Base-by-base conservation (phyloP, 1,284 basidiomycete genomes). In the Irpex sp. region DNA sequence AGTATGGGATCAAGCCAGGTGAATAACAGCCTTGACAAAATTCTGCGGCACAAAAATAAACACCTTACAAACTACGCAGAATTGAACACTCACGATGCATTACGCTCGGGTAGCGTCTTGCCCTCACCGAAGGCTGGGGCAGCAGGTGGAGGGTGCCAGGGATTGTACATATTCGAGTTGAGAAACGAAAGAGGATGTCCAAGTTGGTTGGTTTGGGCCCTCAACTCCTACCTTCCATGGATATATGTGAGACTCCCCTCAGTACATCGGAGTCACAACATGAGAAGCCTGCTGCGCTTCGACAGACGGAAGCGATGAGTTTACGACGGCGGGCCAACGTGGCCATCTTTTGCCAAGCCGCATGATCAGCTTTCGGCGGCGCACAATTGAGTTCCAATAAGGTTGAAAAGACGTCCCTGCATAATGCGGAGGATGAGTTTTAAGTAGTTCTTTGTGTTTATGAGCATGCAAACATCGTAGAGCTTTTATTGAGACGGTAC, bases 21-120 rank as follows among this genome's bases (percentile, higher is more conserved):
- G 57, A 84, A 82, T 9, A 81, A 64, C 3, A 86, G 69, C 54
- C 74, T 76, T 1, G 84, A 85, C 15, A 81, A 67, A 62, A 70
- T 68, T 4, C 79, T 80, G 58, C n/a, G n/a, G 15, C 11, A 31
- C 8, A 51, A 8, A 13, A 51, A 17, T n/a, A n/a, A 51, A 17
- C n/a, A 9, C 8, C 11, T n/a, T n/a, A 51, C 49, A 17, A 51
- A 17, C 8, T 9, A 8, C 13, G 17, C 49, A 21, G 15, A n/a
- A 7, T 8, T 17, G 49, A 51, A 51, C 64, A 58, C 74, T 85
- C 86, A 63, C 89, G 86, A 19, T 86, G 82, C 73, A 81, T 86
- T 75, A 88, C 82, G 78, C 74, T 97, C 94, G 31, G 96, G 78
- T 34, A 97, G 86, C 15, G 85, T 93, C 4, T 88, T 87, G 64